Evolutionary conservation across 148 eudicot species (phyloP), one percentile per base, ranked within the genome.

Genomic region (Rheum nobile): DNA sequence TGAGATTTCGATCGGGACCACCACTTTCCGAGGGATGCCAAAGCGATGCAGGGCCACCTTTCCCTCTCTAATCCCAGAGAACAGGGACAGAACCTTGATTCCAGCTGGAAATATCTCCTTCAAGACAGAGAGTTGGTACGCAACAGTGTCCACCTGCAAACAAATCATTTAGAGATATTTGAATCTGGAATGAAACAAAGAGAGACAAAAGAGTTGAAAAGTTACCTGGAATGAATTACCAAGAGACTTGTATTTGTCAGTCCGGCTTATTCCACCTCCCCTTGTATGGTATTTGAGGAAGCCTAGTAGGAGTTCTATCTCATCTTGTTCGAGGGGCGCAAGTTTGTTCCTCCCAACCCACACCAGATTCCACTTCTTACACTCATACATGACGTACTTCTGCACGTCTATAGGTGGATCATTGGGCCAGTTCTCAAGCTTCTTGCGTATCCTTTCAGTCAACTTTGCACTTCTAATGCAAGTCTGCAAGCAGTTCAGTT

Each of bases 141-240:
- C 98, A 65, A 94, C 98, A 0, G 98, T 94, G 72, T 94, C 97
- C 17, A 94, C 89, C 98, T 94, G 86, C 52, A 71, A 11, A 71
- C 1, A 52, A 8, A 89, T 72, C 29, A 88, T n/a, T n/a, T n/a
- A n/a, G n/a, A n/a, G n/a, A n/a, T n/a, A n/a, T n/a, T n/a, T n/a
- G n/a, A n/a, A n/a, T n/a, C n/a, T n/a, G n/a, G n/a, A n/a, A n/a
- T 89, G 88, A 76, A 88, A 87, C 75, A 84, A 84, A 28, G 92
- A 91, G 0, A 89, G 90, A 8, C 89, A 22, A 22, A 19, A 52
- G 21, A 4, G 0, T 8, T 28, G 21, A 13, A 44, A 63, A 42
- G 89, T 80, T 61, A 91, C 98, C 91, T 94, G 98, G 59, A 91
- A 94, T 10, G 97, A 94, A 73, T 94, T 94, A 13, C 98, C 98